Evolutionary conservation across 2,329 filamentous ascomycete species (phyloP).

Genomic region (Hymenoscyphus fraxineus): DNA sequence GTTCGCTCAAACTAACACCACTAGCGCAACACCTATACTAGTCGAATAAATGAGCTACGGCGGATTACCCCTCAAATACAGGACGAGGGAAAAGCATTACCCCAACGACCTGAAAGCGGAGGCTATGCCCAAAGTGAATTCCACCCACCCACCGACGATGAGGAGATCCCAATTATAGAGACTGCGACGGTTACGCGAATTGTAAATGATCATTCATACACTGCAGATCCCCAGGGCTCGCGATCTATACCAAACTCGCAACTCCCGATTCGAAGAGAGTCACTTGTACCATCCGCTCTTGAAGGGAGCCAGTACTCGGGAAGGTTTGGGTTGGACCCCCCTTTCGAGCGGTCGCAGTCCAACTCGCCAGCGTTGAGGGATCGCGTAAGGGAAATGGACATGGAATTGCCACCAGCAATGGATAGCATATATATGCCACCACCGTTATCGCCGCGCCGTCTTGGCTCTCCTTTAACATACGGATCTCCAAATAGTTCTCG

Average conservation of each 20-base stretch:
- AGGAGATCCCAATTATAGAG: slow-evolving; percentile 46
- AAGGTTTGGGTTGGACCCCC: slow-evolving; percentile 32
- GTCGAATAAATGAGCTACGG: slow-evolving; percentile 81
- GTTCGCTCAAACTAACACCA: slow-evolving; percentile 19
- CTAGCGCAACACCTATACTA: slow-evolving; percentile 84
- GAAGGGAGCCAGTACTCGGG: slow-evolving; percentile 30
- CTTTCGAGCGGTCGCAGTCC: slow-evolving; percentile 52
- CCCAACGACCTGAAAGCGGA: slow-evolving; percentile 63
- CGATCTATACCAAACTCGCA: slow-evolving; percentile 28
- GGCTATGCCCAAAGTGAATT: slow-evolving; percentile 43
- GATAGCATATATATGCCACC: slow-evolving; percentile 63
- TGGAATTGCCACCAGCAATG: slow-evolving; percentile 47
- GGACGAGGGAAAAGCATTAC: slow-evolving; percentile 69
- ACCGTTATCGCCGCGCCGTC: slow-evolving; percentile 64
- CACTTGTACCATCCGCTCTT: slow-evolving; percentile 32
- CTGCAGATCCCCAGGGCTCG: slow-evolving; percentile 22
- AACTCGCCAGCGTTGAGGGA: slow-evolving; percentile 42
- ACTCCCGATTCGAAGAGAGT: slow-evolving; percentile 35
- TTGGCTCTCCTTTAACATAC: slow-evolving; percentile 43
- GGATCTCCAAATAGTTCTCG: slow-evolving; percentile 34
- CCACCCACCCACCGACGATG: slow-evolving; percentile 37
- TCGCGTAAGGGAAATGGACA: slow-evolving; percentile 36
- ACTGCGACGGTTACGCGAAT: slow-evolving; percentile 52
- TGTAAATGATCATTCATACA: slow-evolving; percentile 39
- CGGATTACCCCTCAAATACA: slow-evolving; percentile 59